Base-by-base conservation (phyloP, 805 yeast species). In the Wickerhamiella qilinensis region DNA sequence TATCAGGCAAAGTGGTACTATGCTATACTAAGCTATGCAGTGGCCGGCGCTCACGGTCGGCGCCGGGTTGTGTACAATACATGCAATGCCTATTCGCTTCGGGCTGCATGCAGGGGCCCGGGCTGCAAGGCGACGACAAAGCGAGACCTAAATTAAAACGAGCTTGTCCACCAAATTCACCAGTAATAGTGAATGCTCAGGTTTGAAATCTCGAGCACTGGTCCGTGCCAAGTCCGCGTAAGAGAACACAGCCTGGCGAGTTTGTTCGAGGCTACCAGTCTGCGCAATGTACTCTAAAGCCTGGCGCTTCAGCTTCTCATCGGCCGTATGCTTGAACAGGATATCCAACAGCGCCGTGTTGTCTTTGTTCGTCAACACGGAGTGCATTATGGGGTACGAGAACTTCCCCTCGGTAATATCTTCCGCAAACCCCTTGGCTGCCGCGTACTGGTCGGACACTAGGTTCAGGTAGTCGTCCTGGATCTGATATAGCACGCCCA, bases 391-490 rank as follows among this genome's bases (percentile, higher is more conserved):
- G 0, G 95, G 95, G 45, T 82, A 79, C 1, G 94, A 82, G 43
- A 79, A 71, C 56, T 85, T 86, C 0, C 95, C 95, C 54, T 86
- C 95, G 0, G 84, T 73, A 22, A 86, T 67, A 52, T 86, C 97
- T 49, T 86, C 95, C 38, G 83, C 73, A 45, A 69, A 69, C 2
- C 93, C 94, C 65, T 82, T 80, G 52, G 73, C 74, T 35, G 65
- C 59, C n/a, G 60, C 58, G 41, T 73, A 64, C 9, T 59, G 57
- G 19, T 62, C 64, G 37, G 73, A 68, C 20, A 67, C 65, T 38
- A 86, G 57, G 50, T 86, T 86, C 46, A 80, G 55, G 43, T 76
- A 77, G 55, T 86, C 97, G 55, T 86, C 96, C 45, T 80, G 68
- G 33, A 86, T 70, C 56, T 86, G 97, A 58, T 82, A 86, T 4